phyloP scores from a whole-genome alignment of 495 filamentous ascomycete genomes.

The Penicillium samsonianum region DNA sequence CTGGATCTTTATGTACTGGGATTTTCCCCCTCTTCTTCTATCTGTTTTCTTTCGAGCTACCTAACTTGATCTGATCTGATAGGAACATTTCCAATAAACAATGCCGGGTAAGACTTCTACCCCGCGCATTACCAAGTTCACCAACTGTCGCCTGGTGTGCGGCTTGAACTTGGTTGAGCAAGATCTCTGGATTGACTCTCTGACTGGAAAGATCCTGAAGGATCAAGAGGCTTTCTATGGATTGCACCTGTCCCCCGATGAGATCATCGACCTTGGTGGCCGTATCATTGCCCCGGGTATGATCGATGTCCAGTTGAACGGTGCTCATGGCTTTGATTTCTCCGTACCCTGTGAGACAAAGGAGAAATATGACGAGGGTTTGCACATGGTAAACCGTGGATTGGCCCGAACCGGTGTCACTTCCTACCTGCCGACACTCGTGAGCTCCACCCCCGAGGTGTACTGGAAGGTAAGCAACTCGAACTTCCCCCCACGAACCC shows the following conservation, averaged over 20 bases:
- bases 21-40: background rate
- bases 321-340: constrained; percentile 84
- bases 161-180: constrained; percentile 62
- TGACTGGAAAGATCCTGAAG: constrained; percentile 72
- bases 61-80: background rate
- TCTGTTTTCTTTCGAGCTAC: background rate
- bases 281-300: constrained; percentile 79
- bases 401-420: constrained; percentile 78
- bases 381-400: constrained; percentile 65
- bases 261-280: constrained; percentile 69
- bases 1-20: constrained; percentile 14
- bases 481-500: no score
- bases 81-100: constrained; percentile 7
- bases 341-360: constrained; percentile 67
- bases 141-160: constrained; percentile 73
- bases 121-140: constrained; percentile 73
- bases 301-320: constrained; percentile 86
- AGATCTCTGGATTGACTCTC: constrained; percentile 78
- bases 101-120: constrained; percentile 45
- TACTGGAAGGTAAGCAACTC: constrained; percentile 57
- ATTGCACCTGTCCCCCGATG: constrained; percentile 52
- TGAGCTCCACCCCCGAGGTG: constrained; percentile 65
- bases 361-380: constrained; percentile 62
- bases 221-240: constrained; percentile 77
- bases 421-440: constrained; percentile 76